phyloP scores from a whole-genome alignment of 23 red algal genomes.

The Agarophyton chilense region DNA sequence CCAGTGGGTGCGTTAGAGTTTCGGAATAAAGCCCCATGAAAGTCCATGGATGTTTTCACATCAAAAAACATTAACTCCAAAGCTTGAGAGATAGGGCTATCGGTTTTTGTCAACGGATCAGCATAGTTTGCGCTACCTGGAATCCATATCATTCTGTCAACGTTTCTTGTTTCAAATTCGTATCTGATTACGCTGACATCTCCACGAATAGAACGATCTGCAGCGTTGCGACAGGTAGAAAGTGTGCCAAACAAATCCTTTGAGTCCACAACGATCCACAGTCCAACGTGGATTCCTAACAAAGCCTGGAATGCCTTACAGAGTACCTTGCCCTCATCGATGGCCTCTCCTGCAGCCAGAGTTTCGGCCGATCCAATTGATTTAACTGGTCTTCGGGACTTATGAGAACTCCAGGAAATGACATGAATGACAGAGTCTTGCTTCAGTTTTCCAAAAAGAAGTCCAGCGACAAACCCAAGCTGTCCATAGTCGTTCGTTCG shows the following conservation, averaged over 20 bases:
- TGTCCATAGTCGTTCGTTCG: slow-evolving; percentile 11
- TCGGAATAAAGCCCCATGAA: neutral
- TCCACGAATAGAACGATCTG: slow-evolving; percentile 15
- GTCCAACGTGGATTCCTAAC: neutral
- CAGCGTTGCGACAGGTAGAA: slow-evolving; percentile 3
- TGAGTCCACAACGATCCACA: slow-evolving; percentile 23
- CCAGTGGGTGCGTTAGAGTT: neutral
- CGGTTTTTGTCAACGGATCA: slow-evolving; percentile 19
- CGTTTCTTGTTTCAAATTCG: slow-evolving; percentile 35
- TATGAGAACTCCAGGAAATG: slow-evolving; percentile 27
- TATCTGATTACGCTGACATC: slow-evolving; percentile 4
- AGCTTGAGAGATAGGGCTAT: neutral
- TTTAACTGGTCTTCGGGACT: slow-evolving; percentile 15
- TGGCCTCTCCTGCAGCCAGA: slow-evolving; percentile 20
- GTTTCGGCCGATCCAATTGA: slow-evolving; percentile 45
- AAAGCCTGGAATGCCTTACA: neutral
- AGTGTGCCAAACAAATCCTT: slow-evolving; percentile 11
- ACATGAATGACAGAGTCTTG: neutral
- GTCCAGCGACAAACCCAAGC: slow-evolving; percentile 34
- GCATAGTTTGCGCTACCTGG: neutral
- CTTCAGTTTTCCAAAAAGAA: slow-evolving; percentile 26
- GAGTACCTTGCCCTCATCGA: slow-evolving; percentile 29
- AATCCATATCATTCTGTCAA: slow-evolving; percentile 38
- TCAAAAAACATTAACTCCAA: neutral
- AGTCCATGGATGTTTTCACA: slow-evolving; percentile 1